These are phyloP conservation scores for Bipolaris sorokiniana DNA, from an alignment of 2,329 filamentous ascomycete genomes.

Conservation along the genomic window DNA sequence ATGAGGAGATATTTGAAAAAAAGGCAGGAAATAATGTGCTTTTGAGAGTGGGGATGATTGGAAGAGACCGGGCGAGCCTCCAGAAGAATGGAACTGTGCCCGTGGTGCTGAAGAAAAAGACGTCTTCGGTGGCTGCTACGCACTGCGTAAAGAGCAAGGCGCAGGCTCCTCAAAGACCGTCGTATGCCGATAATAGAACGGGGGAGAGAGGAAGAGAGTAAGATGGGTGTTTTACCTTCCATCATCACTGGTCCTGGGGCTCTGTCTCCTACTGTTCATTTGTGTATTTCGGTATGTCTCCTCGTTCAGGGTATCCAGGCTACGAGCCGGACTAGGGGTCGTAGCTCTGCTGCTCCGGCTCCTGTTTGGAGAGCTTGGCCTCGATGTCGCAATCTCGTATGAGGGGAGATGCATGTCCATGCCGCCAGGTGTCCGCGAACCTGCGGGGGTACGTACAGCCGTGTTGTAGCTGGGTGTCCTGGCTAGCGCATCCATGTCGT, in stretches of 20 bases:
- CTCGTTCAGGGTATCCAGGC: constrained; percentile 45
- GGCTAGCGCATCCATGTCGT: constrained; percentile 55
- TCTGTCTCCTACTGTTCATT: constrained; percentile 39
- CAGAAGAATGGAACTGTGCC: background rate
- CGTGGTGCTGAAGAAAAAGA: background rate
- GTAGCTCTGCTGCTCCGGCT: constrained; percentile 39
- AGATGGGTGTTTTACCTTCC: constrained; percentile 29
- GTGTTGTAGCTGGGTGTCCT: constrained; percentile 60
- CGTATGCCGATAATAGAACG: background rate
- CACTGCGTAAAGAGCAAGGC: background rate
- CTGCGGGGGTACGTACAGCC: constrained; percentile 54
- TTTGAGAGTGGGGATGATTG: constrained; percentile 7
- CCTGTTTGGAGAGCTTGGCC: constrained; percentile 50
- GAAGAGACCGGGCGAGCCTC: background rate
- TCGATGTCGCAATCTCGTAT: constrained; percentile 54
- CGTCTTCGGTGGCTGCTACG: constrained; percentile 1
- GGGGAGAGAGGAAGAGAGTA: constrained; percentile 1
- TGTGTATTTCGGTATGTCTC: constrained; percentile 48
- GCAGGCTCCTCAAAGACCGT: constrained; percentile 2
- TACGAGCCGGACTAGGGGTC: constrained; percentile 43
- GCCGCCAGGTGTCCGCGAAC: constrained; percentile 48
- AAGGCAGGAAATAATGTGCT: constrained; percentile 1
- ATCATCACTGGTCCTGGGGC: constrained; percentile 37
- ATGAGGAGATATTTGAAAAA: background rate
- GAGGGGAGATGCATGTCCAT: constrained; percentile 50